Base-by-base conservation (phyloP, 2,329 filamentous ascomycete species). In the Pyrenophora tritici-repentis region DNA sequence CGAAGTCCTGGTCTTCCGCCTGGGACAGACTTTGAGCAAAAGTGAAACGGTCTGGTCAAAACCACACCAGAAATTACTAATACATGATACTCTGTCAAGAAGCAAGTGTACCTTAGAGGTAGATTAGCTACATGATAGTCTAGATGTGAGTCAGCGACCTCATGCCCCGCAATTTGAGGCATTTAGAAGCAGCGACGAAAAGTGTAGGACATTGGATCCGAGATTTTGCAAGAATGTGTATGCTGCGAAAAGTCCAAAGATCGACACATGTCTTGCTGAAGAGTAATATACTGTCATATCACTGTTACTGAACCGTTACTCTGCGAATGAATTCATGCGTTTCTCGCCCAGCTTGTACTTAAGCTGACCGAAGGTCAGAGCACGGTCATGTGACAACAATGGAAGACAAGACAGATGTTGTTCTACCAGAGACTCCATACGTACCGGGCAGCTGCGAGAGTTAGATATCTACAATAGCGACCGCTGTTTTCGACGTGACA, bases 81-180 rank as follows among this genome's bases (percentile, higher is more conserved):
- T 83, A 54, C 80, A 78, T 0, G 72, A 68, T 4, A 77, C 73
- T 33, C 74, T 76, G 13, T 66, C 65, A 22, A 73, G 66, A 0
- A 83, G 64, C 1, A 83, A 77, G n/a, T 3, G 83, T 3, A 20
- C 18, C 5, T 20, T 20, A 20, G 18, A 20, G 18, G 3, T 20
- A 20, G 18, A 20, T 20, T 20, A 5, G 18, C 18, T 20, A 20
- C 18, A 20, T 20, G 18, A 20, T 89, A 43, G 84, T 78, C 63
- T 91, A 88, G 2, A 89, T 78, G 55, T 89, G 85, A 14, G 90
- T 72, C 0, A 86, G 84, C 1, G 81, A 79, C 0, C 86, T 86
- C 0, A 83, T 83, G 0, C 88, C 88, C 12, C 79, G 85, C 0
- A 90, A 85, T 47, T 81, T 81, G 37, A 90, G 78, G 42, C 86